Percentiles rank a stretch among this genome's conserved stretches.
These are phyloP conservation scores for Pulchroboletus neoregius DNA, from an alignment of 1,284 basidiomycete species.

Conservation along the genomic window DNA sequence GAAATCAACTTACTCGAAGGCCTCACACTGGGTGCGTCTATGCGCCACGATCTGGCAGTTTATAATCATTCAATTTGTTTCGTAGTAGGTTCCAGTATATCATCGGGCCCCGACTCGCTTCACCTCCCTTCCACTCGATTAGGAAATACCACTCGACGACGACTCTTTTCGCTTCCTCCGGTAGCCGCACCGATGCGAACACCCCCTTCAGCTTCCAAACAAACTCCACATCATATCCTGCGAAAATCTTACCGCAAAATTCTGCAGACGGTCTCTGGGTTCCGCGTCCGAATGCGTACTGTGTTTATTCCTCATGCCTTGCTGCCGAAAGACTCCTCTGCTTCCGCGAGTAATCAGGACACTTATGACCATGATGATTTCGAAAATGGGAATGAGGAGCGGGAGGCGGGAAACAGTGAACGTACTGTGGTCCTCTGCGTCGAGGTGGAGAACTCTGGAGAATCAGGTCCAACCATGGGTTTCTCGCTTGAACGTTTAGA, in stretches of 20 bases:
- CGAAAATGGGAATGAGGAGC: slow-evolving; percentile 48
- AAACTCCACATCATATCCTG: slow-evolving; percentile 55
- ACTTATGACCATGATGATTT: slow-evolving; percentile 35
- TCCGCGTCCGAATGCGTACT: slow-evolving; percentile 84
- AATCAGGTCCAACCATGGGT: slow-evolving; percentile 50
- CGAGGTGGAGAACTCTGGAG: slow-evolving; percentile 75
- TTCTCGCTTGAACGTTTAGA: slow-evolving; percentile 73
- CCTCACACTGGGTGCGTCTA: slow-evolving; percentile 46
- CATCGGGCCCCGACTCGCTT: slow-evolving; percentile 36
- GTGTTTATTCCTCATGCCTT: slow-evolving; percentile 81
- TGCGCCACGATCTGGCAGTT: neutral
- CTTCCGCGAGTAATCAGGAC: slow-evolving; percentile 19
- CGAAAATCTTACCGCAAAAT: slow-evolving; percentile 84
- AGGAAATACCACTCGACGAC: slow-evolving; percentile 55
- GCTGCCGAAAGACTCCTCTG: slow-evolving; percentile 36
- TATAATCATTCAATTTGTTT: neutral
- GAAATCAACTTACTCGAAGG: slow-evolving; percentile 81
- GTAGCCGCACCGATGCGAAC: slow-evolving; percentile 40
- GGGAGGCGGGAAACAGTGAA: slow-evolving; percentile 73
- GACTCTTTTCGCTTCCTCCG: slow-evolving; percentile 59
- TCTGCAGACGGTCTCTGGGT: slow-evolving; percentile 71
- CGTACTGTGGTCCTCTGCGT: slow-evolving; percentile 82
- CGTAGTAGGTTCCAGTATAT: slow-evolving; percentile 45
- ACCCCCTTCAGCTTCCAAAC: slow-evolving; percentile 40
- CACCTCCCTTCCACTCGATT: slow-evolving; percentile 63